Conservation (phyloP, 768 basidiomycete species). For the Lanmaoa rubissima region DNA sequence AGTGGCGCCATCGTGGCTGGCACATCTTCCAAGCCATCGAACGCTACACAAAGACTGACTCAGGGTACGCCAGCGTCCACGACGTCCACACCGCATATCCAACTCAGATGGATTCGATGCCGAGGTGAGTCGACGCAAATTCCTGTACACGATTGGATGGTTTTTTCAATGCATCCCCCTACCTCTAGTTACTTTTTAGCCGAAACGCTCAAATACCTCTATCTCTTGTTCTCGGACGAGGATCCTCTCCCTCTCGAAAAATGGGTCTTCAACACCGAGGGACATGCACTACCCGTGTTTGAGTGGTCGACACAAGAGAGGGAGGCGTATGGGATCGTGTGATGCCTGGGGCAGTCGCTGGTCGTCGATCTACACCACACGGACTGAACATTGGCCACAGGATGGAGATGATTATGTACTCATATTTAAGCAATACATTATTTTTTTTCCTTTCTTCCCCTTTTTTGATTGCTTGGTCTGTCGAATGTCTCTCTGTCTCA, state of each 20-base stretch:
- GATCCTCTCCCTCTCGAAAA: conserved; percentile 53
- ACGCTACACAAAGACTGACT: conserved; percentile 50
- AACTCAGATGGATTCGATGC: conserved; percentile 54
- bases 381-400: too few species aligned
- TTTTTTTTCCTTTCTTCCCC: background rate
- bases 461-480: background rate
- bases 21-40: conserved; percentile 65
- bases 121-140: conserved; percentile 69
- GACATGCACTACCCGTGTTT: conserved; percentile 77
- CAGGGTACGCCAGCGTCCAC: conserved; percentile 59
- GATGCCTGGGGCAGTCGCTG: background rate
- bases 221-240: conserved; percentile 62
- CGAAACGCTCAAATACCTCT: conserved; percentile 69
- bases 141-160: background rate
- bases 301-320: conserved; percentile 58
- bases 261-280: conserved; percentile 68
- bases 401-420: background rate
- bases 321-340: conserved; percentile 35
- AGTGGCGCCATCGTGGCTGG: conserved; percentile 75
- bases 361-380: background rate
- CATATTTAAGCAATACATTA: background rate
- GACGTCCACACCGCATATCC: conserved; percentile 43
- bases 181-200: conserved; percentile 49
- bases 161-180: conserved; percentile 9
- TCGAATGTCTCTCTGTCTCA: background rate